A percentile compares a stretch with the other conserved stretches of the same genome.
Conservation (phyloP, 1,139 yeast species). For the Blastobotrys illinoisensis region DNA sequence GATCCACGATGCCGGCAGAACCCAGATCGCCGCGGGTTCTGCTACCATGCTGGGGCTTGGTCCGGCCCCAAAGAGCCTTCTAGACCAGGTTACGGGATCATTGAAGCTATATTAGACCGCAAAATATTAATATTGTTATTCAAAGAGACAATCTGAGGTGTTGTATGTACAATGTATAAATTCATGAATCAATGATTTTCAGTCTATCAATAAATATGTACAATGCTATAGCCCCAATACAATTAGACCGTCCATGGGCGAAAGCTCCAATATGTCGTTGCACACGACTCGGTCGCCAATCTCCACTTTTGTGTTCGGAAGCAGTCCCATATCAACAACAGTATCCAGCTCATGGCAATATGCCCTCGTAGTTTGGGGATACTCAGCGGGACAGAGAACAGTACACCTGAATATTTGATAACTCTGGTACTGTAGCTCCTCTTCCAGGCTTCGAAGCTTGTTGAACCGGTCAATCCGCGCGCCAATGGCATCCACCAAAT, state of each 20-base stretch:
- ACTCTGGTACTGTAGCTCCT: slow-evolving; percentile 17
- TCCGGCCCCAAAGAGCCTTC: slow-evolving; percentile 84
- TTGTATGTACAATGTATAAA: too few relatives aligned
- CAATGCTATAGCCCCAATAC: slow-evolving; percentile 25
- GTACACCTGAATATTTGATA: slow-evolving; percentile 26
- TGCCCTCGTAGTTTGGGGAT: slow-evolving; percentile 24
- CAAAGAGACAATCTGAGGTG: too few relatives aligned
- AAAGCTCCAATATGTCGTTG: slow-evolving; percentile 30
- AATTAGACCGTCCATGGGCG: slow-evolving; percentile 28
- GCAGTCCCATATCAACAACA: slow-evolving; percentile 23
- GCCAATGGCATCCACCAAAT: not conserved
- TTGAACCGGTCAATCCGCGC: slow-evolving; percentile 11
- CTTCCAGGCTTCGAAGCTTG: slow-evolving; percentile 18
- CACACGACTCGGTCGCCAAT: slow-evolving; percentile 33
- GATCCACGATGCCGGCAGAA: slow-evolving; percentile 94
- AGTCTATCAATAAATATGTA: not conserved
- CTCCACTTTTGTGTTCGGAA: slow-evolving; percentile 21
- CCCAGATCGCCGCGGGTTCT: slow-evolving; percentile 91
- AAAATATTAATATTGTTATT: too few relatives aligned
- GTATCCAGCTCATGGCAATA: slow-evolving; percentile 27
- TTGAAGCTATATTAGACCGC: slow-evolving; percentile 67
- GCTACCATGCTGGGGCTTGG: slow-evolving; percentile 94
- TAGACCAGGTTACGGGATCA: slow-evolving; percentile 77
- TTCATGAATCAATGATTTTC: too few relatives aligned
- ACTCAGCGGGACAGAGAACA: slow-evolving; percentile 18